Percentiles rank a stretch among this genome's conserved stretches.
These are phyloP conservation scores for Chlorella ohadii DNA, from an alignment of 139 green algal genomes.

Conservation along the genomic window DNA sequence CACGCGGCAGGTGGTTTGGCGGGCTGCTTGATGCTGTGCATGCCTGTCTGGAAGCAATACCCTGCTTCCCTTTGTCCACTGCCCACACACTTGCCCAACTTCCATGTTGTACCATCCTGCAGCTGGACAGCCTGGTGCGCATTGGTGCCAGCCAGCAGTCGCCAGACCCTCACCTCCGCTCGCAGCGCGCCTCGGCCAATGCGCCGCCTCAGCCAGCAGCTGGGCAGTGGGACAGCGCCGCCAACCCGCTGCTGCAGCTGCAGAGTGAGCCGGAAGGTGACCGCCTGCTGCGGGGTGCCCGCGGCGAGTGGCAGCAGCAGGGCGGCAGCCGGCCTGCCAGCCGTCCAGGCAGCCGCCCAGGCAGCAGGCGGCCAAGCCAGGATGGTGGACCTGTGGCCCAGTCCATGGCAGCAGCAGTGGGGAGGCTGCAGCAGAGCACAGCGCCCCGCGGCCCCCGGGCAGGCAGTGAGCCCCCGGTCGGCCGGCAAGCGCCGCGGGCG, in stretches of 20 bases:
- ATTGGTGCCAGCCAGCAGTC: slow-evolving; percentile 42
- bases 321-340: not conserved
- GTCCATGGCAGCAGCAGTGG: too few relatives aligned
- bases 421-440: not conserved
- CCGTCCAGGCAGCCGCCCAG: too few relatives aligned
- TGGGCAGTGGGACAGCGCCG: slow-evolving; percentile 9
- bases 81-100: not conserved
- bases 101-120: not conserved
- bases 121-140: slow-evolving; percentile 42
- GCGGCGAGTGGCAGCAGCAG: slow-evolving; percentile 14
- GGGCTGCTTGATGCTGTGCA: not conserved
- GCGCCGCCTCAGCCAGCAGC: not conserved
- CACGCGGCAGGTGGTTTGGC: not conserved
- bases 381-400: too few relatives aligned
- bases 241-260: slow-evolving; percentile 11
- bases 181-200: not conserved
- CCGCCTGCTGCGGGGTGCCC: not conserved
- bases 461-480: not conserved
- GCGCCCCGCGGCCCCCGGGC: not conserved
- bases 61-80: not conserved
- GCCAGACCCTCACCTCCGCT: not conserved
- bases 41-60: not conserved
- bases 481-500: not conserved
- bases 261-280: not conserved
- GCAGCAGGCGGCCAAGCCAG: too few relatives aligned